Evolutionary conservation across 345 rosid genomes (phyloP).

Genomic region (Nasturtium officinale): DNA sequence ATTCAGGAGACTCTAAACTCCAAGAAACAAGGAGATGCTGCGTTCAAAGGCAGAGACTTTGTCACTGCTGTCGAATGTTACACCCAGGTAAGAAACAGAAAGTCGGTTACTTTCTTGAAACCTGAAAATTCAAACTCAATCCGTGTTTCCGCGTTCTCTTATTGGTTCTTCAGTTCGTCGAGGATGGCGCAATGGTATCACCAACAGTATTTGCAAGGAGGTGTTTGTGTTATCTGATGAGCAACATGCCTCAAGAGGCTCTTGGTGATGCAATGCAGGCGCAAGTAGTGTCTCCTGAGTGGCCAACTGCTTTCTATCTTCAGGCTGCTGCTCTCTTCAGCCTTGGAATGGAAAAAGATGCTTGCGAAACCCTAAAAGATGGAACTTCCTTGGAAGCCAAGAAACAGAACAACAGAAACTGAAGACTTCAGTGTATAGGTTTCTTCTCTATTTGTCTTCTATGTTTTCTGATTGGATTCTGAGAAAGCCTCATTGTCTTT

Average conservation of each 20-base stretch:
- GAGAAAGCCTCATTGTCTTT: conserved; percentile 43
- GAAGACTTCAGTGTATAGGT: conserved; percentile 50
- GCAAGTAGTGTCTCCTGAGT: conserved; percentile 72
- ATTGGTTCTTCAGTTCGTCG: conserved; percentile 58
- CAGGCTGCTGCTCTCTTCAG: conserved; percentile 85
- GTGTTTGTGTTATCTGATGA: conserved; percentile 72
- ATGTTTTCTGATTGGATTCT: conserved; percentile 36
- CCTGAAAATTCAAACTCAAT: conserved; percentile 8
- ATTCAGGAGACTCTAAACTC: conserved; percentile 68
- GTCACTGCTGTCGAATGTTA: conserved; percentile 60
- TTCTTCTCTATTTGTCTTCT: conserved; percentile 25
- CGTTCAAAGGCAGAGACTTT: conserved; percentile 61
- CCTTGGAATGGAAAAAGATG: conserved; percentile 81
- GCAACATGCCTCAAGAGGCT: conserved; percentile 75
- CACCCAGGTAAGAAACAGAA: conserved; percentile 48
- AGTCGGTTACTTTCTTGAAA: conserved; percentile 18
- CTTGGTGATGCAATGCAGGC: conserved; percentile 90
- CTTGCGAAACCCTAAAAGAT: conserved; percentile 77
- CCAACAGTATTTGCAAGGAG: conserved; percentile 82
- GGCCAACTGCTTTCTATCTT: conserved; percentile 81
- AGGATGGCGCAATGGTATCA: conserved; percentile 76
- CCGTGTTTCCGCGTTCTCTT: neutral
- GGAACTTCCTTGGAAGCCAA: conserved; percentile 80
- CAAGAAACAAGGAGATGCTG: conserved; percentile 67
- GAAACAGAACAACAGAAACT: conserved; percentile 56